Evolutionary conservation across 441 rosid species (phyloP), one percentile per base, ranked within the genome.

Genomic region (Croton laevigatus): DNA sequence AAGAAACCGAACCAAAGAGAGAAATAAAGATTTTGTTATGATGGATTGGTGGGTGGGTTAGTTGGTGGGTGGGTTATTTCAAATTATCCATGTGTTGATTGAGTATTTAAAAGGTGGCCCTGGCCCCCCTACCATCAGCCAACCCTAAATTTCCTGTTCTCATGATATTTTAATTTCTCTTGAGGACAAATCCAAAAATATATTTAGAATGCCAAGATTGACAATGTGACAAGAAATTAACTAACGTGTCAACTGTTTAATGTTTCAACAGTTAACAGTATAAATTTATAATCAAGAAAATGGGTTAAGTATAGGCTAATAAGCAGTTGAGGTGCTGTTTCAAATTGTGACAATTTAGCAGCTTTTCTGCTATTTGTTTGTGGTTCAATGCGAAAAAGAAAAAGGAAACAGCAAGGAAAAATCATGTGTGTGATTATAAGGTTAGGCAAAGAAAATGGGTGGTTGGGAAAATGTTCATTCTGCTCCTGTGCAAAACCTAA

Each of bases 1-100:
- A n/a, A n/a, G n/a, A 59, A 75, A 63, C 68, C 73, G 76, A 72
- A 52, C 68, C 66, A 73, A 23, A 13, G 44, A 23, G 51, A 45
- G 64, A 62, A 37, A 27, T 27, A 27, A 27, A 68, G 66, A 78
- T 71, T 76, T 71, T 78, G 44, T 75, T 71, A 55, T 62, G 80
- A 79, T 78, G 80, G 82, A 73, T 76, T 11, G 79, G 72, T 82
- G 71, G 82, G 84, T 76, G 73, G 83, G 82, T 86, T 52, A 78
- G 78, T 73, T 70, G 69, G 69, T 77, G 71, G 79, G 70, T 69
- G 36, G 75, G 78, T 75, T 38, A 66, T 66, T 73, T 79, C 80
- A 69, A 74, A 69, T 68, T 76, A 71, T 77, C 70, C 65, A 51
- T 58, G 77, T 34, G 67, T 78, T 75, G 73, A 69, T 66, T n/a